Evolutionary conservation across 2,329 filamentous ascomycete species (phyloP), one percentile per base, ranked within the genome.

Genomic region (Exophiala sp.): DNA sequence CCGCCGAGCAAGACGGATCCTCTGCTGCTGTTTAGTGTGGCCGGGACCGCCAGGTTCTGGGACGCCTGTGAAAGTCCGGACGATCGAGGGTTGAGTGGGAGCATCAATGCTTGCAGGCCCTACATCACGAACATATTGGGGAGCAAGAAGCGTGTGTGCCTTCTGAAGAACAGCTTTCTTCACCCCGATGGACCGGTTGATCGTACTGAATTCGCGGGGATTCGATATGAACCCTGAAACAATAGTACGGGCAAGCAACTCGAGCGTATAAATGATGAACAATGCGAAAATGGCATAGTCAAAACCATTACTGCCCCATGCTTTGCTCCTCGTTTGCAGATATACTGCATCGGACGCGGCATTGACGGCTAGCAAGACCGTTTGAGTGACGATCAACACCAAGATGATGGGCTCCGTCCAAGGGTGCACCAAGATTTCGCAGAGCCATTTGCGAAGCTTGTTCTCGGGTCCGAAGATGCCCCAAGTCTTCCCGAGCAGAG

Each of bases 221-320:
- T 98, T 98, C 58, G 95, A 74, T 24, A 98, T 76, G 60, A 98
- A 86, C 0, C 93, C 94, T 0, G 93, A 98, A 0, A 98, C 94
- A 53, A 98, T 84, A 35, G 90, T 83, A 48, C 90, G 85, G 53
- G 87, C 82, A 48, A 85, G 72, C 29, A 94, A 77, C 67, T 98
- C 94, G 18, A 94, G 63, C 0, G 90, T 95, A 65, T 97, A 98
- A 43, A 98, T 79, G 50, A 85, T 74, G 66, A 98, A 98, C 4
- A 98, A 80, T 1, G 69, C 81, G 38, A 97, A 75, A 50, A 97
- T 79, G 19, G 84, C 82, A 75, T 83, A 94, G 66, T 96, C 88
- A 54, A 88, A 85, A 18, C 64, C 60, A 22, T 63, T 69, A 2
- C 72, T 71, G 2, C 87, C 86, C 84, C 88, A 96, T 42, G 67